Conservation (phyloP, 2,329 filamentous ascomycete genomes). For the Fusarium phyllophilum region DNA sequence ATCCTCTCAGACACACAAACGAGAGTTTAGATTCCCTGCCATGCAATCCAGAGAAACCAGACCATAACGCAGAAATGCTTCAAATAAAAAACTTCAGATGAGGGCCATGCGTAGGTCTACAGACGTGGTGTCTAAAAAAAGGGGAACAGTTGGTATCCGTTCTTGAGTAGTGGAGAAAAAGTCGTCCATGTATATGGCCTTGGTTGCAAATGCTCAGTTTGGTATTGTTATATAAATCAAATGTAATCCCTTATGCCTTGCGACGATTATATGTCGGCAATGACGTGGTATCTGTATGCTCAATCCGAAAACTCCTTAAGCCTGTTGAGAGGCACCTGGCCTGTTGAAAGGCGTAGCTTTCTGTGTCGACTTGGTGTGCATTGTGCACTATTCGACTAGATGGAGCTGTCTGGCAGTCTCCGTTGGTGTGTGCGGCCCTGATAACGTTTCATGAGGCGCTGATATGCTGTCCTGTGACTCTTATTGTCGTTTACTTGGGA, state of each 20-base stretch:
- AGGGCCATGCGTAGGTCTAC: background rate
- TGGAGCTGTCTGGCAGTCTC: constrained; percentile 5
- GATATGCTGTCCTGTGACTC: background rate
- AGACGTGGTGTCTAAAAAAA: too few species aligned
- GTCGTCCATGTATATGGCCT: background rate
- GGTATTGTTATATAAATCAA: constrained; percentile 32
- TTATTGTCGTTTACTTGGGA: constrained; percentile 13
- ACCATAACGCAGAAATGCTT: background rate
- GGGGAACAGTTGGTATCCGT: background rate
- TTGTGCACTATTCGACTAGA: constrained; percentile 19
- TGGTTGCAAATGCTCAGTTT: constrained; percentile 20
- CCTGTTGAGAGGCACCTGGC: constrained; percentile 44
- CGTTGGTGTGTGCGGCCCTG: background rate
- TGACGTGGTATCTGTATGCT: constrained; percentile 20
- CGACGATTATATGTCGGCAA: constrained; percentile 33
- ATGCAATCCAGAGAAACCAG: background rate
- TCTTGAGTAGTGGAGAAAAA: background rate
- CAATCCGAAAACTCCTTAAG: constrained; percentile 37
- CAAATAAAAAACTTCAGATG: background rate
- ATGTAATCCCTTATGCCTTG: constrained; percentile 19
- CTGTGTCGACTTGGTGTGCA: constrained; percentile 32
- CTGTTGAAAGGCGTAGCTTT: constrained; percentile 45
- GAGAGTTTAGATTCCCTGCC: background rate
- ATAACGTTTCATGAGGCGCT: background rate
- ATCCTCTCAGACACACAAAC: background rate